Percentiles rank a stretch among this genome's conserved stretches.
phyloP scores from a whole-genome alignment of 805 yeast genomes.

The Peterozyma xylosa region DNA sequence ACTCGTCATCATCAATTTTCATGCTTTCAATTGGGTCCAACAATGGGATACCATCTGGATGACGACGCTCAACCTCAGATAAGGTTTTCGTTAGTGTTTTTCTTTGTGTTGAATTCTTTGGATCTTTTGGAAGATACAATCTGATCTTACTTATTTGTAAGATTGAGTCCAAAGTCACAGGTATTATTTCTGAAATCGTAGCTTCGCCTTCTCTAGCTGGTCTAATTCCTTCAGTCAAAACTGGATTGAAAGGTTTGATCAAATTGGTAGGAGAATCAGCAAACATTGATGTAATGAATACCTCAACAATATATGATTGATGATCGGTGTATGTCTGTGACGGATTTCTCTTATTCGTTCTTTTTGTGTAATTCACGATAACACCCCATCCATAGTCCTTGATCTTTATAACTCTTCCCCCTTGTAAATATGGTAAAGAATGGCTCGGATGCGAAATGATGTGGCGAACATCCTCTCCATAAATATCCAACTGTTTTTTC shows the following conservation, averaged over 20 bases:
- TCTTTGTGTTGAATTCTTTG: constrained; percentile 53
- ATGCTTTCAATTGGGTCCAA: constrained; percentile 88
- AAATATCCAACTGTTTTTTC: constrained; percentile 60
- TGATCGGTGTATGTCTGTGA: constrained; percentile 65
- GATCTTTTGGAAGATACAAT: constrained; percentile 69
- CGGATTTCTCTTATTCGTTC: constrained; percentile 55
- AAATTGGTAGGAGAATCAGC: constrained; percentile 79
- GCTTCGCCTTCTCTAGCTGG: constrained; percentile 73
- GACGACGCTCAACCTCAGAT: constrained; percentile 71
- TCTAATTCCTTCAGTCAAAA: constrained; percentile 81
- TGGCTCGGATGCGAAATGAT: constrained; percentile 90
- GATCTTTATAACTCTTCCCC: constrained; percentile 78
- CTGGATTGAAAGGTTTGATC: constrained; percentile 70
- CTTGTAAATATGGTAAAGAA: constrained; percentile 73
- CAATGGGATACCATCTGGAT: constrained; percentile 86
- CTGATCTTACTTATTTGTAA: constrained; percentile 72
- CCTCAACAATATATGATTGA: constrained; percentile 83
- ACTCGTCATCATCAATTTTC: constrained; percentile 84
- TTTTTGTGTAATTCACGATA: constrained; percentile 68
- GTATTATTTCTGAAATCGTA: constrained; percentile 68
- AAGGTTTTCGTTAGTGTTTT: constrained; percentile 64
- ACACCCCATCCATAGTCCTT: constrained; percentile 96
- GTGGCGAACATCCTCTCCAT: constrained; percentile 69
- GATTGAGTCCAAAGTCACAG: constrained; percentile 77
- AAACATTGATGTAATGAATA: constrained; percentile 70